Base-by-base conservation (phyloP, 768 basidiomycete species). In the Psilocybe subaeruginosa region DNA sequence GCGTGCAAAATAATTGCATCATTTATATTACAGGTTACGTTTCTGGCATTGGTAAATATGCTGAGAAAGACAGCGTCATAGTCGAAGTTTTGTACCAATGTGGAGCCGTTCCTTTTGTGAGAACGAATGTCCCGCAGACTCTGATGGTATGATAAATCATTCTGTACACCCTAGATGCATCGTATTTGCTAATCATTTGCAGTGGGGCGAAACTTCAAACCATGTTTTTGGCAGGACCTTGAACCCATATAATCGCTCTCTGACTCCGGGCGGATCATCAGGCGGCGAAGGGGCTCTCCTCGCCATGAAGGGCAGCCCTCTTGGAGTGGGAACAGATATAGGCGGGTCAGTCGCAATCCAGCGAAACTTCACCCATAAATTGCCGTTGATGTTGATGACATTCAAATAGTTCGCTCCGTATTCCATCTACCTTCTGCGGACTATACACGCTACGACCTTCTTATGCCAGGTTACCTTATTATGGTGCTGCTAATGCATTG, bases 101-200 rank as follows among this genome's bases (percentile, higher is more conserved):
- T 3, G 92, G 92, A 0, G 91, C 90, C 1, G 80, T 93, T 2
- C 81, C 85, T 0, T 92, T 86, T 57, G 87, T 90, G 5, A 83
- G 83, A 64, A 91, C 89, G 1, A 91, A 91, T 65, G 74, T 91
- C 14, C 89, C 90, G 0, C 91, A 93, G 69, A 89, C 90, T 2
- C 72, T 92, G 7, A 87, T 90, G 87, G 90, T 87, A 43, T n/a
- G n/a, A 43, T 43, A 3, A 43, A 19, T 1, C 17, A 16, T 7
- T 53, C 45, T 33, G 46, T 45, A 41, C 14, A 5, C 4, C 11
- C 12, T 45, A 16, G 33, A 27, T 14, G 16, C 17, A 19, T 8
- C 14, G 30, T 17, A n/a, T 51, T 12, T 7, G 48, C 27, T 17
- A n/a, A 7, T 17, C 4, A 30, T 3, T 49, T 35, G 14, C 54